A percentile compares a stretch with the other conserved stretches of the same genome.
Conservation (phyloP, 2,329 filamentous ascomycete genomes). For the Colletotrichum horii region DNA sequence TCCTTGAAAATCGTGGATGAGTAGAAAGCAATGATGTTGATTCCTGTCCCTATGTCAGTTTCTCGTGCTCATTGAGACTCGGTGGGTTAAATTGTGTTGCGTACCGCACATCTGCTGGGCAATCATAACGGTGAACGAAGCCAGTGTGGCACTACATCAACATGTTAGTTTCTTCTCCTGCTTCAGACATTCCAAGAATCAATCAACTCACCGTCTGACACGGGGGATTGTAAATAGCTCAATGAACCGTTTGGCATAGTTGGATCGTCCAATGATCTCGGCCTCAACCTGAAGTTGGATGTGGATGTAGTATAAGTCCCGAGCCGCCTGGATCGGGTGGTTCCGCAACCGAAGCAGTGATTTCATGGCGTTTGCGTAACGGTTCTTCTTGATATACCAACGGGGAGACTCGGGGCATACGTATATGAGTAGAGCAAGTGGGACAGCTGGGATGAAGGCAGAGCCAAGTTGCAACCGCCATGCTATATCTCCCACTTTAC, state of each 20-base stretch:
- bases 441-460: constrained; percentile 63
- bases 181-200: no score
- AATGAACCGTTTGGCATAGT: constrained; percentile 53
- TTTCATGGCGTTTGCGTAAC: constrained; percentile 57
- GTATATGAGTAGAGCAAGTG: constrained; percentile 58
- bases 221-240: constrained; percentile 65
- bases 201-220: constrained; percentile 44
- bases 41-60: constrained; percentile 22
- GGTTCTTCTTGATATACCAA: constrained; percentile 69
- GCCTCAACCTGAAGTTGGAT: constrained; percentile 36
- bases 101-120: constrained; percentile 65
- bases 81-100: no score
- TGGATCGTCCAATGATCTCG: constrained; percentile 33
- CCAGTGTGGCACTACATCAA: constrained; percentile 61
- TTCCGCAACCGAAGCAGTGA: constrained; percentile 64
- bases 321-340: constrained; percentile 62
- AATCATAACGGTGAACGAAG: constrained; percentile 73
- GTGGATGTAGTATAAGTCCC: constrained; percentile 67
- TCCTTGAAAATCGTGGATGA: constrained; percentile 50
- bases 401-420: constrained; percentile 70
- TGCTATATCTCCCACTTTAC: constrained; percentile 52
- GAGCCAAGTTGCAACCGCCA: constrained; percentile 68
- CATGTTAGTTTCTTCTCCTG: not conserved
- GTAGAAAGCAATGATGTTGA: constrained; percentile 58
- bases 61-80: no score